These are phyloP conservation scores for Globisporangium canariense DNA, from an alignment of 352 stramenopile species.

Conservation along the genomic window DNA sequence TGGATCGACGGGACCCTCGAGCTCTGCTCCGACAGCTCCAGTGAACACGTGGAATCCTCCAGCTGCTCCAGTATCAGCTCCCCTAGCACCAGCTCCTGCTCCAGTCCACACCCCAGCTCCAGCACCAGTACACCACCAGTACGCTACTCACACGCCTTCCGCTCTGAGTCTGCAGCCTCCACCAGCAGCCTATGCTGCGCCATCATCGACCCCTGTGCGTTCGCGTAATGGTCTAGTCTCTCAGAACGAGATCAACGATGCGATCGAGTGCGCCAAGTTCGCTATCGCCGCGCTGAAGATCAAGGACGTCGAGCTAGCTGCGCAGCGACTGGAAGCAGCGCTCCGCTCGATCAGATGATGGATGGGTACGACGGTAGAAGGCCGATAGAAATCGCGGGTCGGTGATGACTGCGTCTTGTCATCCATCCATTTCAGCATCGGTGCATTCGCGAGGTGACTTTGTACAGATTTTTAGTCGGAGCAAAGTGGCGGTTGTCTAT, in stretches of 20 bases:
- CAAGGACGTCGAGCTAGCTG: slow-evolving; percentile 78
- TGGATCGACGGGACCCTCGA: slow-evolving; percentile 14
- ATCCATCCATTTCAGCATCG: background rate
- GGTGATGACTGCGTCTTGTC: background rate
- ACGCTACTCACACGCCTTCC: slow-evolving; percentile 11
- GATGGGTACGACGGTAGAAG: background rate
- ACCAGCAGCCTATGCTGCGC: slow-evolving; percentile 1
- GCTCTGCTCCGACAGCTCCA: slow-evolving; percentile 10
- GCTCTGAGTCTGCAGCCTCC: slow-evolving; percentile 2
- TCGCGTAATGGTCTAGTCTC: slow-evolving; percentile 39
- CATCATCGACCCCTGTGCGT: slow-evolving; percentile 14
- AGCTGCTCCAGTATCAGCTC: background rate
- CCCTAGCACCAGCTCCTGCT: background rate
- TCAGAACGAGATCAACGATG: slow-evolving; percentile 77
- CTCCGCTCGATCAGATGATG: slow-evolving; percentile 61
- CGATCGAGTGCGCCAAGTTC: slow-evolving; percentile 83
- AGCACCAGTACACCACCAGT: slow-evolving; percentile 9
- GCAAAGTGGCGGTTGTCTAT: slow-evolving; percentile 16
- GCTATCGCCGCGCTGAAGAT: slow-evolving; percentile 80
- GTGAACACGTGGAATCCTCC: slow-evolving; percentile 13
- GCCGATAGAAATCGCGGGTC: background rate
- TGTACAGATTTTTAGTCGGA: background rate
- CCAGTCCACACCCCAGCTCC: background rate
- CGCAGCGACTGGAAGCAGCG: slow-evolving; percentile 74
- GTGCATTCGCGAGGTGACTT: background rate